A percentile compares a stretch with the other conserved stretches of the same genome.
phyloP scores from a whole-genome alignment of 2,329 filamentous ascomycete genomes.

The Cercospora sp. region DNA sequence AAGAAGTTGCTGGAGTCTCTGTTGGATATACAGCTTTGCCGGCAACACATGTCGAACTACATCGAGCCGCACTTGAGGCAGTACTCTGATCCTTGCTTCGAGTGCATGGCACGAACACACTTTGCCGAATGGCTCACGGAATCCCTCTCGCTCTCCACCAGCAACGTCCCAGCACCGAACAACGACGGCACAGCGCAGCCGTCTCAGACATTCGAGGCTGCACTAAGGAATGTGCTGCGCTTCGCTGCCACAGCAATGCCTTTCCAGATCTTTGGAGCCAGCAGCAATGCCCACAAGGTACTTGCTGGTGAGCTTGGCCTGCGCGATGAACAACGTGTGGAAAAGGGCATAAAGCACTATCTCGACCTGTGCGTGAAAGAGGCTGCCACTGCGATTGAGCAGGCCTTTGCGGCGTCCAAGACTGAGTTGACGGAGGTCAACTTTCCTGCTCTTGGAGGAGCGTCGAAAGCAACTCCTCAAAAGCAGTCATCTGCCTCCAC shows the following conservation, averaged over 20 bases:
- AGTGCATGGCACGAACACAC: constrained; percentile 1
- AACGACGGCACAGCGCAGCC: too few relatives aligned
- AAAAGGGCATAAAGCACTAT: not conserved
- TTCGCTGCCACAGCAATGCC: not conserved
- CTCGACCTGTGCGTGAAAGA: constrained; percentile 1
- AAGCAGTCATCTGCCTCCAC: not conserved
- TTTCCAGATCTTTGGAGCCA: not conserved
- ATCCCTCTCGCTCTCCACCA: too few relatives aligned
- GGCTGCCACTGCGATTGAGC: not conserved
- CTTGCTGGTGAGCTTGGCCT: constrained; percentile 1
- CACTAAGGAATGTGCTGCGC: not conserved
- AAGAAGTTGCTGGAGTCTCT: not conserved
- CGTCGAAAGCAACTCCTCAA: not conserved
- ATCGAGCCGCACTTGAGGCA: not conserved
- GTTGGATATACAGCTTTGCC: not conserved
- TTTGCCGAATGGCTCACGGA: constrained; percentile 4
- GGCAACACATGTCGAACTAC: not conserved
- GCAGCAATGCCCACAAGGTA: constrained; percentile 2
- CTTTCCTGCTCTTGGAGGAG: not conserved
- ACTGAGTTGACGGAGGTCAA: constrained; percentile 3
- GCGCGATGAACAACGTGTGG: not conserved
- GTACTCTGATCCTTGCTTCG: not conserved
- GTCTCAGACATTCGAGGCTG: too few relatives aligned
- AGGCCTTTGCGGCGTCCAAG: not conserved
- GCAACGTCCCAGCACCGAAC: too few relatives aligned